phyloP scores from a whole-genome alignment of 192 early-diverging fungal genomes.

The Backusella circina region DNA sequence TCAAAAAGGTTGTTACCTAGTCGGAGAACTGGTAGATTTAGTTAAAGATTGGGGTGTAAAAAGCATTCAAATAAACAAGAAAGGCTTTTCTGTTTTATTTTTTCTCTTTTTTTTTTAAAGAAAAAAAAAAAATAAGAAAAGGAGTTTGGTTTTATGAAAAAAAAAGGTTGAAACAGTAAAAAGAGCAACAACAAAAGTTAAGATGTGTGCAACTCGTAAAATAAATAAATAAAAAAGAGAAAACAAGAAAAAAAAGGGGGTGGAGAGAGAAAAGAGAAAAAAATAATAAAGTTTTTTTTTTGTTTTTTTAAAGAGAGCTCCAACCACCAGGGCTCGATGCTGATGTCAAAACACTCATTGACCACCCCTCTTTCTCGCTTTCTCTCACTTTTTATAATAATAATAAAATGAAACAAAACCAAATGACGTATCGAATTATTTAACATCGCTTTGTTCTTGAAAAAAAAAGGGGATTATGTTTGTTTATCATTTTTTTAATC shows the following conservation, averaged over 20 bases:
- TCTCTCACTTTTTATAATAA: neutral
- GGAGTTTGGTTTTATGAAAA: neutral
- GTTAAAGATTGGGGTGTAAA: neutral
- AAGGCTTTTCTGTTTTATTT: neutral
- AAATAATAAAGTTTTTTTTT: constrained; percentile 2
- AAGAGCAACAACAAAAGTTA: neutral
- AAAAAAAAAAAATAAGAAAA: neutral
- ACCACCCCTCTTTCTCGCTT: neutral
- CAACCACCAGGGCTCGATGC: constrained; percentile 1
- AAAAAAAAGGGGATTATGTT: neutral
- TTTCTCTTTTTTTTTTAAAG: neutral
- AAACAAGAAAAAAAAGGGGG: neutral
- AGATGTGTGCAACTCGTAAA: neutral
- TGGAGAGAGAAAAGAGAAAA: neutral
- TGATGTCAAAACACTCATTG: constrained; percentile 1
- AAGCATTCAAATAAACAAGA: neutral
- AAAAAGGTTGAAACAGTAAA: constrained; percentile 4
- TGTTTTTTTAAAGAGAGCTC: constrained; percentile 1
- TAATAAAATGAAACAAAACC: neutral
- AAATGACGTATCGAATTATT: neutral
- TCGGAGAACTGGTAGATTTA: constrained; percentile 4
- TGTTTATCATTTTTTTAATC: neutral
- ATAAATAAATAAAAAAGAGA: neutral
- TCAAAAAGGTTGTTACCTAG: neutral
- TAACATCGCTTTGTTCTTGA: no score